phyloP scores from a whole-genome alignment of 2,329 filamentous ascomycete genomes.

The Escovopsis sp. region DNA sequence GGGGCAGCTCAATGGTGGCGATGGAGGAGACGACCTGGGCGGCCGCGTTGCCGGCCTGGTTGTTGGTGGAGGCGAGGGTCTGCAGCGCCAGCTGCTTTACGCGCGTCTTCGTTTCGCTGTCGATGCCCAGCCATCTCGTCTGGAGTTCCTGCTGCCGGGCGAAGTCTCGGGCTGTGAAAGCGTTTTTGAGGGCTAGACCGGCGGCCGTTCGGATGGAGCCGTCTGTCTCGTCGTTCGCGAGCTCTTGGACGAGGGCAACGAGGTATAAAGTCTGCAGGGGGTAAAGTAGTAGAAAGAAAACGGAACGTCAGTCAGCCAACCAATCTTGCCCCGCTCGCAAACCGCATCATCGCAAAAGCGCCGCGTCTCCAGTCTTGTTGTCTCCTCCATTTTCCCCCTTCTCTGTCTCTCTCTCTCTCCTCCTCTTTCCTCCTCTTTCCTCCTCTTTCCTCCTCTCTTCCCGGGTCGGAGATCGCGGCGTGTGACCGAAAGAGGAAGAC shows the following conservation, averaged over 20 bases:
- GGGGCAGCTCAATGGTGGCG: conserved; percentile 84
- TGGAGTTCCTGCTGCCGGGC: conserved; percentile 79
- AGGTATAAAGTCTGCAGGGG: conserved; percentile 68
- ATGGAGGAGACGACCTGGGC: conserved; percentile 94
- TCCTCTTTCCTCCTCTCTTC: too few relatives aligned
- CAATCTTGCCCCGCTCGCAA: too few relatives aligned
- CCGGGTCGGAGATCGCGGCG: too few relatives aligned
- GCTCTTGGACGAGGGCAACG: conserved; percentile 77
- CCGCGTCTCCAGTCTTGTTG: too few relatives aligned
- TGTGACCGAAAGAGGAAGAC: too few relatives aligned
- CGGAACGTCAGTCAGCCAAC: conserved; percentile 10
- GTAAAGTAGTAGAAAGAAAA: conserved; percentile 5
- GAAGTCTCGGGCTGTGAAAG: conserved; percentile 87
- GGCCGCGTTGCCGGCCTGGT: conserved; percentile 72
- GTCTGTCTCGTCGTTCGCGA: conserved; percentile 77
- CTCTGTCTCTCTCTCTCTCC: too few relatives aligned
- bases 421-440: too few relatives aligned
- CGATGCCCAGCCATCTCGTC: conserved; percentile 80
- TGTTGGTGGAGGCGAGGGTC: conserved; percentile 65
- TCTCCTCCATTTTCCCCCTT: too few relatives aligned
- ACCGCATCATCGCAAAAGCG: neutral
- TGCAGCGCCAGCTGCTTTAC: conserved; percentile 86
- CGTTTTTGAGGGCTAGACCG: conserved; percentile 94
- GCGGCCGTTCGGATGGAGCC: conserved; percentile 82
- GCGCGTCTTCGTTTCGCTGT: conserved; percentile 64